phyloP scores from a whole-genome alignment of 768 basidiomycete species.

The Suillus brevipes region DNA sequence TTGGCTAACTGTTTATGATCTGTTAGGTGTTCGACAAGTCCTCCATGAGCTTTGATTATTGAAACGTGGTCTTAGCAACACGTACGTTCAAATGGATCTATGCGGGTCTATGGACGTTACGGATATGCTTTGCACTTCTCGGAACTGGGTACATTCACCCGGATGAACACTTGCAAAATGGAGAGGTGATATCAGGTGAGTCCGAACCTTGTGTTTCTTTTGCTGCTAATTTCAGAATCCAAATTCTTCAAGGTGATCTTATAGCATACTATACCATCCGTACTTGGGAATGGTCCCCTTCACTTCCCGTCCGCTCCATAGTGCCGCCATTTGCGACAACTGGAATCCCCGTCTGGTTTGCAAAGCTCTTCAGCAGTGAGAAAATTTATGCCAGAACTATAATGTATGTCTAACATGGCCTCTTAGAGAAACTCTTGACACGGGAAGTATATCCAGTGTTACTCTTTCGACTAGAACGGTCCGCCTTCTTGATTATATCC shows the following conservation, averaged over 20 bases:
- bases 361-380: conserved; percentile 25
- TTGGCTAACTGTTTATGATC: not conserved
- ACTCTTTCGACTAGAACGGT: conserved; percentile 33
- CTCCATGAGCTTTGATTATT: not conserved
- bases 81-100: conserved; percentile 23
- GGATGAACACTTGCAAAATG: conserved; percentile 44
- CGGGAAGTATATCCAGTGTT: conserved; percentile 10
- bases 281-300: conserved; percentile 41
- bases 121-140: conserved; percentile 32
- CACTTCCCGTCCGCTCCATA: conserved; percentile 38
- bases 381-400: conserved; percentile 1
- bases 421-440: conserved; percentile 15
- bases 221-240: conserved; percentile 9
- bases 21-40: not conserved
- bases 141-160: conserved; percentile 42
- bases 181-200: conserved; percentile 38
- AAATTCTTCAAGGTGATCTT: conserved; percentile 22
- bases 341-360: conserved; percentile 30
- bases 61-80: conserved; percentile 14
- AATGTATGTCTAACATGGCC: conserved; percentile 9
- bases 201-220: conserved; percentile 5
- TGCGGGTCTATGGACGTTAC: conserved; percentile 27
- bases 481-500: conserved; percentile 33
- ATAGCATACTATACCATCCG: conserved; percentile 28
- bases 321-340: conserved; percentile 34